phyloP scores from a whole-genome alignment of 1,284 basidiomycete species.

The Rhodotorula sp. region DNA sequence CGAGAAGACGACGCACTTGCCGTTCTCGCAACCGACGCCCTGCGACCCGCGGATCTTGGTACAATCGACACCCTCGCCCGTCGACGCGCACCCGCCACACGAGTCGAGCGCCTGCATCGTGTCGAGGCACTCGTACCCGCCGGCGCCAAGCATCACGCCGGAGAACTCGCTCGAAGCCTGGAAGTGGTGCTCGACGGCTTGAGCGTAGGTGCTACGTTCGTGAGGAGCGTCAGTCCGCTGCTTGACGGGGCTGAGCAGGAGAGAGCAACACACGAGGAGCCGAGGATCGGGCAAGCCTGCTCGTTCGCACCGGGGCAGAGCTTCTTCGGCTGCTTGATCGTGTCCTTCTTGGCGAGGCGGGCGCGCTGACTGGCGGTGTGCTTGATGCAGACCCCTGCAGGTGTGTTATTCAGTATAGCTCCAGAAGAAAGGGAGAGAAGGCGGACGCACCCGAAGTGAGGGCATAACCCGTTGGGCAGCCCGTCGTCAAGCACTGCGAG shows the following conservation, averaged over 20 bases:
- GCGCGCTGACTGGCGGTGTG: constrained; percentile 50
- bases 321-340: constrained; percentile 8
- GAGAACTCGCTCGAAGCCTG: constrained; percentile 26
- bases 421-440: too few relatives aligned
- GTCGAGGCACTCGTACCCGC: constrained; percentile 55
- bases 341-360: constrained; percentile 45
- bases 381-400: constrained; percentile 48
- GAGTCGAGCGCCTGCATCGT: constrained; percentile 51
- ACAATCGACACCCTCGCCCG: constrained; percentile 69
- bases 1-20: constrained; percentile 47
- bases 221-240: constrained; percentile 18
- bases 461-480: constrained; percentile 27
- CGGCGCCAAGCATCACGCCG: constrained; percentile 29
- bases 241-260: background rate
- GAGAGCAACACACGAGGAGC: constrained; percentile 8
- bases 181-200: constrained; percentile 36
- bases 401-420: background rate
- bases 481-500: constrained; percentile 62
- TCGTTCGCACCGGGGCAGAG: constrained; percentile 31
- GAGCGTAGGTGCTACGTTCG: constrained; percentile 41
- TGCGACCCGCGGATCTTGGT: constrained; percentile 64
- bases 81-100: constrained; percentile 71
- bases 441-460: constrained; percentile 6
- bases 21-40: constrained; percentile 60
- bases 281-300: constrained; percentile 34